These are phyloP conservation scores for Tolypocladium sp. DNA, from an alignment of 2,329 filamentous ascomycete genomes.

Conservation along the genomic window DNA sequence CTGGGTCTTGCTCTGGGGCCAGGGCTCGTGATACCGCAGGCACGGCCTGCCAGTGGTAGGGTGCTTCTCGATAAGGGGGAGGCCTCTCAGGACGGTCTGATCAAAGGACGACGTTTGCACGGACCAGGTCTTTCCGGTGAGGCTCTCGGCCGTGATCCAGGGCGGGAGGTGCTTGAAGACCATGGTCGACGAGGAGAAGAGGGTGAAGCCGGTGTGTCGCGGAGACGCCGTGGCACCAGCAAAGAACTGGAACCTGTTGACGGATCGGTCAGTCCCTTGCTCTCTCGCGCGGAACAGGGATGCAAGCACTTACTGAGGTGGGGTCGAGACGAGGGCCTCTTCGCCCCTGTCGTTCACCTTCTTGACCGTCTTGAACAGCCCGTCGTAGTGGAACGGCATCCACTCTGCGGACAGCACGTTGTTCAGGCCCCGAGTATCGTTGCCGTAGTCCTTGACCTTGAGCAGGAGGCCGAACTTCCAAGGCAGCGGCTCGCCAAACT, in stretches of 20 bases:
- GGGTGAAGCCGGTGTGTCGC: slow-evolving; percentile 40
- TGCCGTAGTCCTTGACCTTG: slow-evolving; percentile 39
- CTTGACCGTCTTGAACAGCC: slow-evolving; percentile 43
- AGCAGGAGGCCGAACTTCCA: slow-evolving; percentile 46
- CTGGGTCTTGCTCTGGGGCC: slow-evolving; percentile 40
- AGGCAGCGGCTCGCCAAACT: slow-evolving; percentile 36
- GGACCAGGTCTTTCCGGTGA: slow-evolving; percentile 35
- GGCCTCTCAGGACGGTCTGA: slow-evolving; percentile 27
- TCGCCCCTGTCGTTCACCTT: slow-evolving; percentile 26
- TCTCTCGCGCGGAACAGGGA: not conserved
- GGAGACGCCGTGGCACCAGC: slow-evolving; percentile 36
- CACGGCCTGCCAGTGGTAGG: slow-evolving; percentile 35
- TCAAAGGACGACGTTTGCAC: slow-evolving; percentile 39
- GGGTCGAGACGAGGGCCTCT: slow-evolving; percentile 28
- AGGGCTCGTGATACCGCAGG: slow-evolving; percentile 45
- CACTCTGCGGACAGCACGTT: slow-evolving; percentile 44
- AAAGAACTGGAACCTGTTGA: slow-evolving; percentile 40
- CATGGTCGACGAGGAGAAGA: slow-evolving; percentile 42
- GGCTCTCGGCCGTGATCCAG: slow-evolving; percentile 22
- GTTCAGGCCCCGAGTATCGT: slow-evolving; percentile 33
- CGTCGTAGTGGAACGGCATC: slow-evolving; percentile 51
- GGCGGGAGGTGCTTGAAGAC: slow-evolving; percentile 37
- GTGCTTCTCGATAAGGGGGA: slow-evolving; percentile 36
- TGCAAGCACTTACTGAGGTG: slow-evolving; percentile 27
- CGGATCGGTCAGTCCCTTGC: not conserved